phyloP scores from a whole-genome alignment of 805 yeast species.

The Saccharomycopsis sp. region DNA sequence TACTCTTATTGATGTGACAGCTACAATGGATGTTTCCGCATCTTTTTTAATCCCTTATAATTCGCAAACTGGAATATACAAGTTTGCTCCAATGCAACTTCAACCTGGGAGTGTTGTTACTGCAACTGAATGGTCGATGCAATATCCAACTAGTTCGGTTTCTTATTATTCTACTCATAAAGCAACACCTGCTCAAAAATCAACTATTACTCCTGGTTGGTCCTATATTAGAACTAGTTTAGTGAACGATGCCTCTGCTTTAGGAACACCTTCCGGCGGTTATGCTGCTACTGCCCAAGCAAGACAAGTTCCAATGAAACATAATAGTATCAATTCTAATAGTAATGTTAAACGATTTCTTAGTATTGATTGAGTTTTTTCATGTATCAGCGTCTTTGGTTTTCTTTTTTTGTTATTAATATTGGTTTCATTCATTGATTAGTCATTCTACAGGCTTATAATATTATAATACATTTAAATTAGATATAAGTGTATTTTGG shows the following conservation, averaged over 20 bases:
- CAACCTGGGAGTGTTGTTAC: constrained; percentile 74
- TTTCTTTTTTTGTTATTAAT: background rate
- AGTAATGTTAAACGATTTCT: constrained; percentile 5
- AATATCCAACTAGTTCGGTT: constrained; percentile 58
- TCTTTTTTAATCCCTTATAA: constrained; percentile 68
- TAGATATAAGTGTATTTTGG: no score
- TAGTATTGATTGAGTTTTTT: constrained; percentile 1
- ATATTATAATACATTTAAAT: no score
- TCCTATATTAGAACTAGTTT: constrained; percentile 52
- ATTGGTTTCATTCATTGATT: background rate
- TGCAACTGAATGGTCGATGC: constrained; percentile 51
- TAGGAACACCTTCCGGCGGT: constrained; percentile 12
- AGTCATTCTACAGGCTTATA: no score
- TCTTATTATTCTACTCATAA: constrained; percentile 36
- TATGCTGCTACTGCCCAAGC: background rate
- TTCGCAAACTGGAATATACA: constrained; percentile 62
- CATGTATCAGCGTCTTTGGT: background rate
- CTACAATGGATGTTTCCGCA: constrained; percentile 29
- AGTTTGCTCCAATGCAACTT: constrained; percentile 87
- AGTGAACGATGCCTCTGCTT: constrained; percentile 56
- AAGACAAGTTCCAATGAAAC: no score
- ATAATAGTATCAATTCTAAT: background rate
- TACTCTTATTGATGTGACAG: constrained; percentile 20
- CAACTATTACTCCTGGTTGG: constrained; percentile 66
- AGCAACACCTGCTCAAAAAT: constrained; percentile 1